Conservation (phyloP, 2,329 filamentous ascomycete genomes). For the Talaromyces sp. region DNA sequence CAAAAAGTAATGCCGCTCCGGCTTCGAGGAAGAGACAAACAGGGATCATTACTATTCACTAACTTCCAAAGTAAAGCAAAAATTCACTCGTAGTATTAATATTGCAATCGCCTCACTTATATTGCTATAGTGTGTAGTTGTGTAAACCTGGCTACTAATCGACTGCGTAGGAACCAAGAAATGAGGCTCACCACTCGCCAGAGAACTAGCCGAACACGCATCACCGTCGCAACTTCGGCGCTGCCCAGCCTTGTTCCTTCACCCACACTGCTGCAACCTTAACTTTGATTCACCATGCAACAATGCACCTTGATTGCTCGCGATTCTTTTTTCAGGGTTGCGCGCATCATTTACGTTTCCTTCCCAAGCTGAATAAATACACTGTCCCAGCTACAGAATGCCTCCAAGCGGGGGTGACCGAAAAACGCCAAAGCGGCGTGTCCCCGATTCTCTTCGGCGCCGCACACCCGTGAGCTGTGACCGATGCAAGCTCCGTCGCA, state of each 20-base stretch:
- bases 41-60: not conserved
- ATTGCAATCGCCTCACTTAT: too few relatives aligned
- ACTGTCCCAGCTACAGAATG: not conserved
- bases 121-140: not conserved
- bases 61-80: not conserved
- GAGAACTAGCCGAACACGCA: not conserved
- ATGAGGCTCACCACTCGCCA: too few relatives aligned
- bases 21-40: not conserved
- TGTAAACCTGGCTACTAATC: not conserved
- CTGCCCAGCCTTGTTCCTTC: not conserved
- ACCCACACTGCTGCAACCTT: not conserved
- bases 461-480: slow-evolving; percentile 10
- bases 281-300: not conserved
- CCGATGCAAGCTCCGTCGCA: slow-evolving; percentile 12
- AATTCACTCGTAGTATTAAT: not conserved
- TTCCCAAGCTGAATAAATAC: not conserved
- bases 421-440: slow-evolving; percentile 7
- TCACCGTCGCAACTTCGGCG: too few relatives aligned
- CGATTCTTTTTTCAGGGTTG: not conserved
- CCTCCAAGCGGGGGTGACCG: slow-evolving; percentile 1
- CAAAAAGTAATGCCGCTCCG: not conserved
- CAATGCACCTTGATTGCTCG: not conserved
- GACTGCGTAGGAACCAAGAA: too few relatives aligned
- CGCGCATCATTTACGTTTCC: not conserved
- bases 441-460: slow-evolving; percentile 6